Conservation (phyloP, 495 filamentous ascomycete genomes). For the Staphylotrichum longicolle region DNA sequence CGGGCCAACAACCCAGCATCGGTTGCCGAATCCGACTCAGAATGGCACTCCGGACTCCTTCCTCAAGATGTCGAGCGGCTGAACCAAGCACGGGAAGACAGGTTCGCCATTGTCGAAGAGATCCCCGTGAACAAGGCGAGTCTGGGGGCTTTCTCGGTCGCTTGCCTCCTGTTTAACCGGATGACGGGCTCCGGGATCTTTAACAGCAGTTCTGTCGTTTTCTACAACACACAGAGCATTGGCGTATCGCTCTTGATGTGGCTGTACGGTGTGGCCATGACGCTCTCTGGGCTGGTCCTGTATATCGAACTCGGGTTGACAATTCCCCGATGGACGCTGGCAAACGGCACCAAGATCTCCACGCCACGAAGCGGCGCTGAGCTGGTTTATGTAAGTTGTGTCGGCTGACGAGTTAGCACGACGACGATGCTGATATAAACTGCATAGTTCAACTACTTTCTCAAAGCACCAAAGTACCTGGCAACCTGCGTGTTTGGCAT, state of each 20-base stretch:
- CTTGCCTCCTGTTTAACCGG: constrained; percentile 24
- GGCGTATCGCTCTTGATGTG: constrained; percentile 21
- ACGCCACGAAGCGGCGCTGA: constrained; percentile 26
- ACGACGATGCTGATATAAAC: too few relatives aligned
- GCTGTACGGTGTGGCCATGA: constrained; percentile 19
- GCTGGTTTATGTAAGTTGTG: constrained; percentile 20
- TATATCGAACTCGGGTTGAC: constrained; percentile 28
- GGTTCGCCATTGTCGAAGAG: constrained; percentile 22
- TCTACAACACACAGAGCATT: constrained; percentile 28
- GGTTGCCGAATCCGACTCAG: not conserved
- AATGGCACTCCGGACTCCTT: constrained; percentile 21
- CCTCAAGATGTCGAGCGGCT: constrained; percentile 17
- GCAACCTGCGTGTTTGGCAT: constrained; percentile 26
- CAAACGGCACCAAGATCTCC: constrained; percentile 19
- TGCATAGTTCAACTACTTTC: constrained; percentile 25
- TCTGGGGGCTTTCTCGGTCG: constrained; percentile 24
- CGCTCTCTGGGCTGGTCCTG: constrained; percentile 18
- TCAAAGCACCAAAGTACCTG: constrained; percentile 23
- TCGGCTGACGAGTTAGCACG: too few relatives aligned
- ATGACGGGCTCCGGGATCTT: constrained; percentile 29
- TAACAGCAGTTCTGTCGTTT: constrained; percentile 22
- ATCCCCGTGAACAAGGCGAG: constrained; percentile 20
- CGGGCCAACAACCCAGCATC: not conserved
- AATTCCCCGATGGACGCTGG: constrained; percentile 19
- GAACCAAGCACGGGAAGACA: constrained; percentile 19